Base-by-base conservation (phyloP, 768 basidiomycete genomes). In the Hygrophorus pudorinus region DNA sequence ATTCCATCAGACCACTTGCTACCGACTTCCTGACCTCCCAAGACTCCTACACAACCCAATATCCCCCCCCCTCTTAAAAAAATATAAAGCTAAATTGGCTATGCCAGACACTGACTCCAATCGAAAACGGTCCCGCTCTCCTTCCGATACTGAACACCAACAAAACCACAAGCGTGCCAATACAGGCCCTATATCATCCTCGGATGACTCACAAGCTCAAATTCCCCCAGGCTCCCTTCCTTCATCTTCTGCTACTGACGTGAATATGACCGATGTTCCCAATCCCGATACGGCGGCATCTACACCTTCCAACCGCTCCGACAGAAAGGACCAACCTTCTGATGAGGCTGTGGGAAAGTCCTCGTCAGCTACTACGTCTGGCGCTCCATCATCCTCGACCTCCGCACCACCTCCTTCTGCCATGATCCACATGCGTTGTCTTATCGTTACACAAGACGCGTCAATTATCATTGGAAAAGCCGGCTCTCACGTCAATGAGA, bases 371-470 rank as follows among this genome's bases (percentile, higher is more conserved):
- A 71, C 72, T 17, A 68, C 72, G 6, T 69, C 61, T 5, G 71
- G 69, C 37, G 60, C 76, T n/a, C 74, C 78, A 10, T 71, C 73
- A 24, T 71, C 76, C 12, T 59, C 68, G 9, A 56, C 68, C 2
- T 54, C 66, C 5, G 52, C 67, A 8, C 60, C 76, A 2, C 66
- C 79, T 9, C 84, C 85, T 18, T 79, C 86, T 13, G 82, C 85
- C 27, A 80, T 79, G 65, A 99, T 99, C 55, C 86, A 93, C 57
- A 94, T 99, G 91, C 81, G 94, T 37, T 93, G 91, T 62, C 71
- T 99, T 56, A 99, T 99, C 59, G 96, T 99, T 54, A 98, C 96
- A 8, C 93, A 97, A 66, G 96, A 99, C 65, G 96, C 96, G 10
- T 93, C 90, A 44, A 94, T 99, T 66, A 98, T 98, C 69, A 99